These are phyloP conservation scores for Solanum boliviense DNA, from an alignment of 257 asterid genomes.

Conservation along the genomic window DNA sequence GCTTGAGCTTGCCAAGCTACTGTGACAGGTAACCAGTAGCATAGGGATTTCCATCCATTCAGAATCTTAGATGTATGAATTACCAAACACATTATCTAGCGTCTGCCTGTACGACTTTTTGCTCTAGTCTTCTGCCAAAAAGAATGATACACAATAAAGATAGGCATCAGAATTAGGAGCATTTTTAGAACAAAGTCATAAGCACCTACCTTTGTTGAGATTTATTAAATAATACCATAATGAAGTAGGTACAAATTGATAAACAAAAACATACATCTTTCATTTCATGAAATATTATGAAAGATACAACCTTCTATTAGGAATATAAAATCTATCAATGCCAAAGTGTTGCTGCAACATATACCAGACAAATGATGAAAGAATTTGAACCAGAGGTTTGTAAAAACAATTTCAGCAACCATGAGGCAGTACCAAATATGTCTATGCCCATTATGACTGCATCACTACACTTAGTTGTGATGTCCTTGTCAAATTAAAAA, in stretches of 20 bases:
- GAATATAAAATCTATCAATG: background rate
- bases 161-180: background rate
- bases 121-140: slow-evolving; percentile 61
- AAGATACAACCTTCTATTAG: background rate
- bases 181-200: background rate
- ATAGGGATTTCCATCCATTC: background rate
- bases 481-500: background rate
- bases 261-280: background rate
- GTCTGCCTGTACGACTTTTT: slow-evolving; percentile 60
- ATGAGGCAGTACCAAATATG: background rate
- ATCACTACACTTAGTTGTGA: background rate
- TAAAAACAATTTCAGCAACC: background rate
- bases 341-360: background rate
- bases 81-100: slow-evolving; percentile 21
- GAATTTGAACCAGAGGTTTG: background rate
- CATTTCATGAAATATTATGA: background rate
- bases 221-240: background rate
- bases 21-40: background rate
- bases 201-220: background rate
- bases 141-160: background rate
- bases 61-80: background rate
- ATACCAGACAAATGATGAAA: background rate
- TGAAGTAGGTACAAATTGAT: background rate
- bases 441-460: background rate
- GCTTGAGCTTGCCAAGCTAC: background rate